A percentile compares a stretch with the other conserved stretches of the same genome.
phyloP scores from a whole-genome alignment of 73 alveolate species.

The Paramecium sonneborni region DNA sequence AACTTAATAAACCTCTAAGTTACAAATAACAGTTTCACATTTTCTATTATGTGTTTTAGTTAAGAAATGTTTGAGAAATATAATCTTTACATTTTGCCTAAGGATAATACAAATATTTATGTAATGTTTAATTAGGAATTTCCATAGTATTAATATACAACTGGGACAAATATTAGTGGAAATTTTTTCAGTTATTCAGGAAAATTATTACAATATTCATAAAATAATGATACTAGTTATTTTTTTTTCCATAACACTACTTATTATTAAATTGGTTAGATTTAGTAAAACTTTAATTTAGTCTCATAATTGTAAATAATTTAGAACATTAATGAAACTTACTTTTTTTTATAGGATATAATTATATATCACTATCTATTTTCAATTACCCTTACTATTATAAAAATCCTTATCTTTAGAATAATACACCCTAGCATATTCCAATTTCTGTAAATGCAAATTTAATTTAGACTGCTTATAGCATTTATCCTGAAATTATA shows the following conservation, averaged over 20 bases:
- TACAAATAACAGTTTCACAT: background rate
- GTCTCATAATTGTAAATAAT: background rate
- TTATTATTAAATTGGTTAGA: background rate
- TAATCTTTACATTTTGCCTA: background rate
- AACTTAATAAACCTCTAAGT: background rate
- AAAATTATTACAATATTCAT: background rate
- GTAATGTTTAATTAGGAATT: background rate
- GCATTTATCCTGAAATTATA: background rate
- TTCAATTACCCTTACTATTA: background rate
- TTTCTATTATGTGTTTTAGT: background rate
- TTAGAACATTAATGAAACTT: background rate
- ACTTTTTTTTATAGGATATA: background rate
- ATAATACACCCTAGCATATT: too few relatives aligned
- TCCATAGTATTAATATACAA: background rate
- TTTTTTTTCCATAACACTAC: background rate
- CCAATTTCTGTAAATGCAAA: background rate
- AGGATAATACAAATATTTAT: background rate
- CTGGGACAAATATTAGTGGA: background rate
- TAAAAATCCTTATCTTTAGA: background rate
- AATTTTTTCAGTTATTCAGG: background rate
- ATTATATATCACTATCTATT: background rate
- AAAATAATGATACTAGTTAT: background rate
- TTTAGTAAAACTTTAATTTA: background rate
- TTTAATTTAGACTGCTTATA: background rate
- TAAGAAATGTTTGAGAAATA: background rate